Percentiles rank a stretch among this genome's conserved stretches.
phyloP scores from a whole-genome alignment of 1,284 basidiomycete genomes.

The Sanghuangporus weigelae region DNA sequence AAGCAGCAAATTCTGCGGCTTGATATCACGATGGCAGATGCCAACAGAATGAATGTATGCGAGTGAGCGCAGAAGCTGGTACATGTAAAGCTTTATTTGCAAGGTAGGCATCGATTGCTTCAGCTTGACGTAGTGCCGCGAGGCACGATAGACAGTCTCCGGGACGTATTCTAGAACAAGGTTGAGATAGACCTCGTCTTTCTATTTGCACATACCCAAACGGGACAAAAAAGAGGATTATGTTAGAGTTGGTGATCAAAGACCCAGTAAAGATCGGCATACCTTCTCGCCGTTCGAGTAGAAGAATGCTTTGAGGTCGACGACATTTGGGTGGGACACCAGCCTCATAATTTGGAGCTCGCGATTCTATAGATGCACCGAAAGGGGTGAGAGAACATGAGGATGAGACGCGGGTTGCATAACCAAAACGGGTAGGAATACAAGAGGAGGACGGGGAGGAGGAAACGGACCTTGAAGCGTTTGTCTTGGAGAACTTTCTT shows the following conservation, averaged over 20 bases:
- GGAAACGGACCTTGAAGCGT: constrained; percentile 89
- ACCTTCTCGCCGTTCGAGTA: constrained; percentile 99
- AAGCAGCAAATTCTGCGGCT: constrained; percentile 96
- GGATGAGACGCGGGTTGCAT: constrained; percentile 7
- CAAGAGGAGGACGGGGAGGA: constrained; percentile 19
- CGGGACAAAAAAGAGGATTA: not conserved
- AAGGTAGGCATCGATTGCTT: constrained; percentile 99
- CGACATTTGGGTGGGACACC: constrained; percentile 96
- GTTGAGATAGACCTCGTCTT: constrained; percentile 99
- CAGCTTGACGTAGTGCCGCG: constrained; percentile 98
- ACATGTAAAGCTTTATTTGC: constrained; percentile 98
- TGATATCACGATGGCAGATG: constrained; percentile 98
- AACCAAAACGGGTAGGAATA: constrained; percentile 6
- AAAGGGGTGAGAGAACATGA: constrained; percentile 12
- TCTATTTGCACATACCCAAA: constrained; percentile 45
- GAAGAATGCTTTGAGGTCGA: constrained; percentile 97
- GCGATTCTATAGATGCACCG: constrained; percentile 69
- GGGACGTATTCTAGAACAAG: constrained; percentile 99
- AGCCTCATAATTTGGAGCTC: constrained; percentile 99
- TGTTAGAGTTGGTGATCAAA: constrained; percentile 1
- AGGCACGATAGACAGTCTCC: constrained; percentile 98
- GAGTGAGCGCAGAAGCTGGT: constrained; percentile 94
- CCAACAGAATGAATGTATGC: constrained; percentile 98
- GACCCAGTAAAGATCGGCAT: constrained; percentile 22
- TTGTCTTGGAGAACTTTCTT: constrained; percentile 99